phyloP scores from a whole-genome alignment of 1,284 basidiomycete species.

The Stereum hirsutum region DNA sequence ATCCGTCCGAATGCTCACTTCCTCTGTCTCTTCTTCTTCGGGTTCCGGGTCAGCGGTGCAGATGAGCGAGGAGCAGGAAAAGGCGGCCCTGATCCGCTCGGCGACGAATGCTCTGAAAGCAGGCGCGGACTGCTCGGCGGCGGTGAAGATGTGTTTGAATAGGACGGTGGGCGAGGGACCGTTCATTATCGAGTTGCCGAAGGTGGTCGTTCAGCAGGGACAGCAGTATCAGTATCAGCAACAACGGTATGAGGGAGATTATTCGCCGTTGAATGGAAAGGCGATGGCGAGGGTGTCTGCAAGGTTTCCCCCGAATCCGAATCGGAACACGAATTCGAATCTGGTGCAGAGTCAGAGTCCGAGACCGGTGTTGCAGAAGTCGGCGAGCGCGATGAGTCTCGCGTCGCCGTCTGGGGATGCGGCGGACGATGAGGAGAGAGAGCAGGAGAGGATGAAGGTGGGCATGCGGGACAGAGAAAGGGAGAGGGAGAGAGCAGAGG shows the following conservation, averaged over 20 bases:
- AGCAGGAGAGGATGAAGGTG: too few relatives aligned
- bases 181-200: conserved; percentile 57
- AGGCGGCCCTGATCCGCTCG: conserved; percentile 64
- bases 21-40: conserved; percentile 32
- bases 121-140: conserved; percentile 81
- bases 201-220: conserved; percentile 32
- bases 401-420: conserved; percentile 4
- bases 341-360: conserved; percentile 41
- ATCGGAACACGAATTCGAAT: conserved; percentile 37
- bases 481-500: too few relatives aligned
- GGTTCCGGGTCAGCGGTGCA: too few relatives aligned
- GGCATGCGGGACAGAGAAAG: too few relatives aligned
- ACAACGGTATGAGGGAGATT: too few relatives aligned
- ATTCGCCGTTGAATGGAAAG: conserved; percentile 24
- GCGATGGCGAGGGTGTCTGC: conserved; percentile 24
- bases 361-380: neutral
- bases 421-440: neutral
- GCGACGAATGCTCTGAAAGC: conserved; percentile 85
- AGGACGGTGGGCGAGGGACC: conserved; percentile 49
- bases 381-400: neutral
- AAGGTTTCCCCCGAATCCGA: conserved; percentile 20
- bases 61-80: conserved; percentile 74
- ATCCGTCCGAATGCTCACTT: conserved; percentile 68
- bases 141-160: conserved; percentile 72
- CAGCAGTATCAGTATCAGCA: too few relatives aligned